A percentile compares a stretch with the other conserved stretches of the same genome.
Conservation (phyloP, 768 basidiomycete genomes). For the Tulasnella sp. region DNA sequence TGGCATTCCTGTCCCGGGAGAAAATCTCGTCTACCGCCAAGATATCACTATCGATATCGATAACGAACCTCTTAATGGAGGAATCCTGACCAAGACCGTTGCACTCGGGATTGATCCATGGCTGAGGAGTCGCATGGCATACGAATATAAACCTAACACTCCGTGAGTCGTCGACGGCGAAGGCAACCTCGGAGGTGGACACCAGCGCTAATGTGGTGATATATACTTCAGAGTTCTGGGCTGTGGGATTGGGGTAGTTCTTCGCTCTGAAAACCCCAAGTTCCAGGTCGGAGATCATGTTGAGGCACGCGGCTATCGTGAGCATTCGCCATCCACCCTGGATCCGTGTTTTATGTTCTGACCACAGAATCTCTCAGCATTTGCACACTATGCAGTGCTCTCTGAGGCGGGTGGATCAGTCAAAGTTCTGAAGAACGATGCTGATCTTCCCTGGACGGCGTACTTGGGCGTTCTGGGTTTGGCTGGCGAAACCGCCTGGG, state of each 20-base stretch:
- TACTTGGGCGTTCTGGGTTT: constrained; percentile 43
- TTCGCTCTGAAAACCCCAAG: constrained; percentile 16
- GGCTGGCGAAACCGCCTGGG: constrained; percentile 37
- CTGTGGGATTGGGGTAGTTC: background rate
- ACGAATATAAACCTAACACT: background rate
- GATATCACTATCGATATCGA: constrained; percentile 14
- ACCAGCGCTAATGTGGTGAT: background rate
- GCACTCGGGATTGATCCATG: constrained; percentile 9
- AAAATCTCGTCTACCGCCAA: background rate
- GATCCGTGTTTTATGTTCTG: background rate
- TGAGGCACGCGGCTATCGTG: background rate
- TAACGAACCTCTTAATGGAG: constrained; percentile 13
- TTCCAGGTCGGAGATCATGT: constrained; percentile 15
- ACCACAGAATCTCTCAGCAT: constrained; percentile 32
- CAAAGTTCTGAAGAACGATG: constrained; percentile 41
- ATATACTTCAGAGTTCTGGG: background rate
- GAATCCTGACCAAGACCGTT: constrained; percentile 19
- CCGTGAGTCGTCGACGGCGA: background rate
- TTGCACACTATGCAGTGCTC: constrained; percentile 43
- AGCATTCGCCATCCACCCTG: background rate
- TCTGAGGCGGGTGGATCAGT: background rate
- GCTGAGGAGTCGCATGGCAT: constrained; percentile 2
- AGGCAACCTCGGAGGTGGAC: background rate
- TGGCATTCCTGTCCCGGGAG: background rate
- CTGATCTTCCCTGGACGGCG: constrained; percentile 47